These are phyloP conservation scores for Discostella stelligeroides DNA, from an alignment of 108 stramenopile species.

Conservation along the genomic window DNA sequence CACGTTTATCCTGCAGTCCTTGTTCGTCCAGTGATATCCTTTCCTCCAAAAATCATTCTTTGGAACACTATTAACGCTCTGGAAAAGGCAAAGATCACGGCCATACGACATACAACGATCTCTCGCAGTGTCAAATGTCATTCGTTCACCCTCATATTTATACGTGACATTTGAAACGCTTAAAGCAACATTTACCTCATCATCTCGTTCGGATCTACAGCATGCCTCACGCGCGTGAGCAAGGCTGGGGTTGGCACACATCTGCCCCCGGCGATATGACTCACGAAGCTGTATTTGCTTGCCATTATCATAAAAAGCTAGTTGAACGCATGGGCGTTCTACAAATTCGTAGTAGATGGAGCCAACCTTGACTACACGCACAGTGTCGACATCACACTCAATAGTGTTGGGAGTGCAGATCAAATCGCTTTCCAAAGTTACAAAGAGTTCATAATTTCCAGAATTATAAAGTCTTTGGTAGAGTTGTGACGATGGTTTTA, in stretches of 20 bases:
- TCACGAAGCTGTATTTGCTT: slow-evolving; percentile 36
- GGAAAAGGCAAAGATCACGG: slow-evolving; percentile 34
- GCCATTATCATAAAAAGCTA: slow-evolving; percentile 56
- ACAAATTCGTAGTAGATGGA: slow-evolving; percentile 60
- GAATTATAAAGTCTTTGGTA: slow-evolving; percentile 38
- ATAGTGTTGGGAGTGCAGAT: slow-evolving; percentile 30
- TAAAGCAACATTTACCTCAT: slow-evolving; percentile 23
- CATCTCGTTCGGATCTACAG: slow-evolving; percentile 35
- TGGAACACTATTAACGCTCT: background rate
- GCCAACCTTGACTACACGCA: slow-evolving; percentile 55
- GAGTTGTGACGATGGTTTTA: slow-evolving; percentile 15
- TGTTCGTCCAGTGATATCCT: slow-evolving; percentile 46
- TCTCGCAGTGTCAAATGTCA: slow-evolving; percentile 47
- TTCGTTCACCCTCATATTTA: slow-evolving; percentile 54
- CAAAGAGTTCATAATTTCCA: slow-evolving; percentile 24
- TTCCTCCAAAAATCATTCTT: slow-evolving; percentile 22
- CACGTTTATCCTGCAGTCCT: slow-evolving; percentile 37
- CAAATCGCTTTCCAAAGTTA: slow-evolving; percentile 41
- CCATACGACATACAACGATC: slow-evolving; percentile 38
- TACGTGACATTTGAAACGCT: slow-evolving; percentile 26
- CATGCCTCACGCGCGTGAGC: slow-evolving; percentile 41
- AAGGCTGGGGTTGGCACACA: slow-evolving; percentile 44
- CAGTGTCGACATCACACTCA: slow-evolving; percentile 60
- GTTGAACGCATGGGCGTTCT: slow-evolving; percentile 54
- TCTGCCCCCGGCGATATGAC: slow-evolving; percentile 30